Conservation (phyloP, 2,329 filamentous ascomycete species). For the Diaporthe sp. region DNA sequence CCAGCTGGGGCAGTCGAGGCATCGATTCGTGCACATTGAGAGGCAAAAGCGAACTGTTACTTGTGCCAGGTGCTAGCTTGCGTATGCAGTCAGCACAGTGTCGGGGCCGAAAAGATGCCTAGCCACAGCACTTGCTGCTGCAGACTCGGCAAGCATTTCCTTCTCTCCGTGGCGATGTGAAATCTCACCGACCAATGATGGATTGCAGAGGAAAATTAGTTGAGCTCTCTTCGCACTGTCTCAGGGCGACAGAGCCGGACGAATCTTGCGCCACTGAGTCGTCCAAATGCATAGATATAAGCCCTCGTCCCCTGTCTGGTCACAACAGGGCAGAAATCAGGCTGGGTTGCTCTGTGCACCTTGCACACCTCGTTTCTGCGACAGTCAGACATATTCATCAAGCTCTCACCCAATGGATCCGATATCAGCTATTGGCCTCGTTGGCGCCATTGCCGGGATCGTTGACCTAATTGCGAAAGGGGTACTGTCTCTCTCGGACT, state of each 20-base stretch:
- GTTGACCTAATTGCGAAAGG: not conserved
- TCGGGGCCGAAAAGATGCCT: not conserved
- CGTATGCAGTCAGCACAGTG: not conserved
- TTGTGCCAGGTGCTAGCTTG: not conserved
- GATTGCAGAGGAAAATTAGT: not conserved
- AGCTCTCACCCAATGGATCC: constrained; percentile 1
- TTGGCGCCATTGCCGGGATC: not conserved
- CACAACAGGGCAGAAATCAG: not conserved
- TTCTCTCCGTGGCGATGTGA: not conserved
- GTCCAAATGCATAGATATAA: not conserved
- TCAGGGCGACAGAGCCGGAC: not conserved
- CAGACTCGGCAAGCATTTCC: not conserved
- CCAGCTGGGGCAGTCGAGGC: not conserved
- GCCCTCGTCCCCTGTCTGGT: not conserved
- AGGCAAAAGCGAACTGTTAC: not conserved
- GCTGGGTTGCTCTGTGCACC: not conserved
- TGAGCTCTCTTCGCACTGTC: not conserved
- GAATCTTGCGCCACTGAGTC: not conserved
- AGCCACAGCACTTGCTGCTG: not conserved
- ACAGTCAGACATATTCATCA: not conserved
- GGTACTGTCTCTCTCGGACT: not conserved
- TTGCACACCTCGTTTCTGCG: not conserved
- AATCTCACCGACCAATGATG: not conserved
- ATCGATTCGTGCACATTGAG: not conserved
- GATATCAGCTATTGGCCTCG: not conserved